phyloP scores from a whole-genome alignment of 805 yeast genomes.

The Lipomyces yamadae region DNA sequence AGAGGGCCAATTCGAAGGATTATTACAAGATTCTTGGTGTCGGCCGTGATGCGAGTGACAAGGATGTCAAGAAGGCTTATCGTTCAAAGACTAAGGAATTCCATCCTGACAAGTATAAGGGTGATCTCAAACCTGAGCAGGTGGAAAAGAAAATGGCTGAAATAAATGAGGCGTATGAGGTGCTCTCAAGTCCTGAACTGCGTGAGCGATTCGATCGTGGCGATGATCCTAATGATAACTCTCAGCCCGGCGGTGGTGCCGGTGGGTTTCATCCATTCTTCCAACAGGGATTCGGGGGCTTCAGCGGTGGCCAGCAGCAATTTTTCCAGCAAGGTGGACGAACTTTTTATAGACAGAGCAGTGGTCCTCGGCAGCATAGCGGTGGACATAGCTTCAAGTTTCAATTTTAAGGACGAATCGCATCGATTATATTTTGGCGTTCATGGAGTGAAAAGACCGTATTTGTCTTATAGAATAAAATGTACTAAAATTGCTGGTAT shows the following conservation, averaged over 20 bases:
- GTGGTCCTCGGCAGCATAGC: conserved; percentile 11
- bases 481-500: neutral
- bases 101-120: conserved; percentile 91
- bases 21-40: conserved; percentile 81
- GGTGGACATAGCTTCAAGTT: conserved; percentile 18
- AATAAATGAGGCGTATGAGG: conserved; percentile 91
- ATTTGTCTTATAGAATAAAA: neutral
- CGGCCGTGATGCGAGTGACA: conserved; percentile 65
- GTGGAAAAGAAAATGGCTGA: conserved; percentile 87
- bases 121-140: conserved; percentile 66
- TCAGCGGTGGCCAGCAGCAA: conserved; percentile 19
- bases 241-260: conserved; percentile 20
- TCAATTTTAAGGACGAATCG: conserved; percentile 2
- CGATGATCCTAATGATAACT: conserved; percentile 53
- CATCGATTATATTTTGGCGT: neutral
- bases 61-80: conserved; percentile 79
- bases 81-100: conserved; percentile 74
- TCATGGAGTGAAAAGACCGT: neutral
- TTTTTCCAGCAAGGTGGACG: conserved; percentile 28
- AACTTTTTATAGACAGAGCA: conserved; percentile 12
- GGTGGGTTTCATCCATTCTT: conserved; percentile 21
- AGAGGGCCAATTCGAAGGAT: conserved; percentile 58
- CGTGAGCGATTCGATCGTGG: conserved; percentile 70
- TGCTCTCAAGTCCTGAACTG: conserved; percentile 67
- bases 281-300: conserved; percentile 19